phyloP scores from a whole-genome alignment of 768 basidiomycete genomes.

The Leccinum broughii region DNA sequence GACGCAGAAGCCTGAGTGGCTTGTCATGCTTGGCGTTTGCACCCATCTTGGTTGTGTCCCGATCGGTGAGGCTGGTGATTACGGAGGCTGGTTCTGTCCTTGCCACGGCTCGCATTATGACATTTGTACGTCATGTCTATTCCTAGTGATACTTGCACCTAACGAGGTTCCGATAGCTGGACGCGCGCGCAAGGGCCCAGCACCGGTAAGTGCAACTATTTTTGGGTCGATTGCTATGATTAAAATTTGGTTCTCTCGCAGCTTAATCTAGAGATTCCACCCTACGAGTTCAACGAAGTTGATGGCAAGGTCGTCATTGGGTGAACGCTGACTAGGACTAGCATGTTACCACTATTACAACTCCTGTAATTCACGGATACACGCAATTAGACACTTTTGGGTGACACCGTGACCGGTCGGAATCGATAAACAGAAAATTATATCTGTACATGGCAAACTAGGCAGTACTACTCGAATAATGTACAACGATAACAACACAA shows the following conservation, averaged over 20 bases:
- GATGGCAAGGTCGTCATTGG: conserved; percentile 88
- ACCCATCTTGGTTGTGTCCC: conserved; percentile 99
- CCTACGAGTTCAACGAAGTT: conserved; percentile 83
- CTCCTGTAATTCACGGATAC: conserved; percentile 20
- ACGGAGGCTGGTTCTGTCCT: conserved; percentile 99
- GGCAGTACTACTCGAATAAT: neutral
- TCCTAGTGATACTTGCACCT: conserved; percentile 4
- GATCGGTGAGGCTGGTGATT: conserved; percentile 96
- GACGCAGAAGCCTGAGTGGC: conserved; percentile 95
- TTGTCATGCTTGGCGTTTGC: conserved; percentile 90
- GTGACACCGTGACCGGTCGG: conserved; percentile 1
- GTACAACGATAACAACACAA: neutral
- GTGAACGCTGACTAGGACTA: conserved; percentile 36
- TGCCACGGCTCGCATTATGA: conserved; percentile 99
- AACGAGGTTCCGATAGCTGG: conserved; percentile 57
- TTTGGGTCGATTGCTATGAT: conserved; percentile 1
- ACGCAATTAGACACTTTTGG: conserved; percentile 25
- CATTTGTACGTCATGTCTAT: conserved; percentile 66
- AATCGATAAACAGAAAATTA: neutral
- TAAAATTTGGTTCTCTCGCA: conserved; percentile 29
- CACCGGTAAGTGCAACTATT: conserved; percentile 64
- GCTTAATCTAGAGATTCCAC: conserved; percentile 94
- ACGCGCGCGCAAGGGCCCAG: conserved; percentile 93
- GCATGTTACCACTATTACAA: conserved; percentile 12
- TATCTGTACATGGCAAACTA: neutral